These are phyloP conservation scores for Benincasa hispida DNA, from an alignment of 306 rosid genomes.

Conservation along the genomic window DNA sequence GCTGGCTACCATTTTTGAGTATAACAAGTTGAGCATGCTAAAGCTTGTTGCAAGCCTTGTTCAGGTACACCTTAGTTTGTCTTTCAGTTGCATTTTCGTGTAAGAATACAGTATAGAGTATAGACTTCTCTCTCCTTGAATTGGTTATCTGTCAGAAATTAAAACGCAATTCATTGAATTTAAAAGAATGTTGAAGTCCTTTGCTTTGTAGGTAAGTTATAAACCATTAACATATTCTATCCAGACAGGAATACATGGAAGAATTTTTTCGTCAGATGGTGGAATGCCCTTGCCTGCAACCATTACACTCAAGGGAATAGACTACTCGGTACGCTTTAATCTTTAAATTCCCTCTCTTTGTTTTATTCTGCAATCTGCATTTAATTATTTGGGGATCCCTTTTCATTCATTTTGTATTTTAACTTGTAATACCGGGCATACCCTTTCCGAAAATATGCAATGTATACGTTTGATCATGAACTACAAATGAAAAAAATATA, in stretches of 20 bases:
- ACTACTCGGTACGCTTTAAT: constrained; percentile 37
- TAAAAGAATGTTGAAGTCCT: neutral
- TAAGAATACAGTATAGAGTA: constrained; percentile 6
- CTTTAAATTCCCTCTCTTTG: neutral
- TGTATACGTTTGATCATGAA: neutral
- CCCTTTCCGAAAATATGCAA: neutral
- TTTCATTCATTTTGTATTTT: neutral
- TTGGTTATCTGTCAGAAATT: neutral
- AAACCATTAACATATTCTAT: neutral
- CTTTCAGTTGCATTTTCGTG: constrained; percentile 7
- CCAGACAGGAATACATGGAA: constrained; percentile 84
- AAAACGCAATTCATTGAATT: neutral
- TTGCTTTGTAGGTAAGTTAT: neutral
- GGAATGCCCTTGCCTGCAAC: constrained; percentile 69
- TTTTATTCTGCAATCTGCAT: neutral
- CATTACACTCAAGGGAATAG: constrained; percentile 55
- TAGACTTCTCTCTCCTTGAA: constrained; percentile 7
- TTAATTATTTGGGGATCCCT: neutral
- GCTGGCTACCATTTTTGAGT: constrained; percentile 74
- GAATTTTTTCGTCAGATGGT: constrained; percentile 59
- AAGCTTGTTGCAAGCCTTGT: constrained; percentile 71
- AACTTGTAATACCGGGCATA: neutral
- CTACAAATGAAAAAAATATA: neutral
- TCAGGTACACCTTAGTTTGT: constrained; percentile 40
- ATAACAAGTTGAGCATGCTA: constrained; percentile 89